These are phyloP conservation scores for Lasiosphaeria miniovina DNA, from an alignment of 495 filamentous ascomycete species.

Conservation along the genomic window DNA sequence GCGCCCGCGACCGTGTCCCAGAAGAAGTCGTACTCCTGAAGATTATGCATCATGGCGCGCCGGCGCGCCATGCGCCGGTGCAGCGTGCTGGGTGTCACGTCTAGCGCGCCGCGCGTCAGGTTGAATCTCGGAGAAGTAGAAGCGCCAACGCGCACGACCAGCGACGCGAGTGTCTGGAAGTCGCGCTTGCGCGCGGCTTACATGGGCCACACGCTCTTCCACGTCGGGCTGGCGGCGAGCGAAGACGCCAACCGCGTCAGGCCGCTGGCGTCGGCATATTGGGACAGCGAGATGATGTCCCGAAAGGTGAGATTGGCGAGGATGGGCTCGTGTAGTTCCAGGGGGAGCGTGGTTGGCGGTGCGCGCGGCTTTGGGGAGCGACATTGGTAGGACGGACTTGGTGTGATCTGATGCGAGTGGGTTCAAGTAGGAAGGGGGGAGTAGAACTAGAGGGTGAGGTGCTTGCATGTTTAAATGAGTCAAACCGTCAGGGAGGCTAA, in stretches of 20 bases:
- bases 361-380: too few species aligned
- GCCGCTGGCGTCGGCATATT: not conserved
- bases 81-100: constrained; percentile 7
- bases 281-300: constrained; percentile 13
- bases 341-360: constrained; percentile 19
- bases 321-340: constrained; percentile 23
- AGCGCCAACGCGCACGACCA: constrained; percentile 9
- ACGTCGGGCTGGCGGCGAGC: constrained; percentile 12
- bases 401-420: too few species aligned
- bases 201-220: constrained; percentile 14
- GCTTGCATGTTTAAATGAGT: too few species aligned
- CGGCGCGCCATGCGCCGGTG: not conserved
- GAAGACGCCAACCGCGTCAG: constrained; percentile 3
- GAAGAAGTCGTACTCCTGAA: not conserved
- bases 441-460: too few species aligned
- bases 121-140: constrained; percentile 5
- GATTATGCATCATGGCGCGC: not conserved
- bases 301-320: constrained; percentile 15
- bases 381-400: too few species aligned
- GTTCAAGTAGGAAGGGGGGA: too few species aligned
- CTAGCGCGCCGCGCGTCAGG: constrained; percentile 7
- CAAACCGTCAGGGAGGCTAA: too few species aligned
- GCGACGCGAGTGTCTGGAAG: constrained; percentile 9
- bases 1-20: not conserved
- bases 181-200: constrained; percentile 2